Evolutionary conservation across 768 basidiomycete species (phyloP), one percentile per base, ranked within the genome.

Genomic region (Agrocybe praecox): DNA sequence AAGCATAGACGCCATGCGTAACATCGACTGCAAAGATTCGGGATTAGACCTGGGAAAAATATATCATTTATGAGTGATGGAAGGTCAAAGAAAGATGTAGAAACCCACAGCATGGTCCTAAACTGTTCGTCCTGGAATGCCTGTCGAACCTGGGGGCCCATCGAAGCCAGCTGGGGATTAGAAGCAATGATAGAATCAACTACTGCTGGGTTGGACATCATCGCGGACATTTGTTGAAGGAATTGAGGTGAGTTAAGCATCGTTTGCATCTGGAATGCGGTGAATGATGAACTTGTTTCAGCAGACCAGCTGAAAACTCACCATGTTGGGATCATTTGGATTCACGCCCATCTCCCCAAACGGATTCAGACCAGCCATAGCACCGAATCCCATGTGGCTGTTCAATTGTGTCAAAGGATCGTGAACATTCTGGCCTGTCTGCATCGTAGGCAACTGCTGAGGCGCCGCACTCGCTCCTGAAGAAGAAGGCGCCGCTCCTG

Each of bases 291-390:
- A 23, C 32, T 24, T n/a, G 48, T 21, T 24, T 26, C 24, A 49
- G 21, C 8, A 46, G 36, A 34, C 2, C 11, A 50, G 44, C 34
- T 9, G 42, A 15, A 40, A 19, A 74, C 84, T 61, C 57, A 93
- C 94, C 86, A 96, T 92, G 69, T 98, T 97, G 0, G 96, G 96
- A 69, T 98, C 96, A 63, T 92, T 92, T 4, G 83, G 79, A 67
- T 99, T 99, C 44, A 96, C 49, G 1, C 96, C 96, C 84, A 96
- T 86, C 4, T 89, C 89, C 0, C 89, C 81, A 66, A 99, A 98
- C 0, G 97, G 96, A 65, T 98, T 98, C 68, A 96, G 78, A 6
- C 91, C 90, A 0, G 89, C 89, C 84, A 92, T 84, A 17, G 83
- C 77, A 1, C 92, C 93, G 62, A 87, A 92, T 0, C 88, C 91